These are phyloP conservation scores for Umbellularia californica DNA, from an alignment of 164 flowering plant genomes.

Conservation along the genomic window DNA sequence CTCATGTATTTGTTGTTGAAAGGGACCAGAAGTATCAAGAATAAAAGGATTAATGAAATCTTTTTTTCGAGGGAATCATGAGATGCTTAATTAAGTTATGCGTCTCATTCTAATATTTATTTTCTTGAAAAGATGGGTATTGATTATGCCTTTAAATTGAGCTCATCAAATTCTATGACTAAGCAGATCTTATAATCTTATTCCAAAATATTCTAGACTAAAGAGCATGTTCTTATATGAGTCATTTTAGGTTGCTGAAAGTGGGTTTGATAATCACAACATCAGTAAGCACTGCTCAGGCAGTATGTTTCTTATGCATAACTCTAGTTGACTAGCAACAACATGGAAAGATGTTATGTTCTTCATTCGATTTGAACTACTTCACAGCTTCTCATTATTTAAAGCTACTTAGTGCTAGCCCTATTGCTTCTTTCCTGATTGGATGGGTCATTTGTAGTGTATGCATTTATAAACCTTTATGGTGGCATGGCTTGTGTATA, in stretches of 20 bases:
- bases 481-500: too few relatives aligned
- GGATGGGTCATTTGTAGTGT: too few relatives aligned
- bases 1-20: not conserved
- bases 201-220: not conserved
- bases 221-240: not conserved
- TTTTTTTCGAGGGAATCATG: not conserved
- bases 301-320: not conserved
- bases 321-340: not conserved
- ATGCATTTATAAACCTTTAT: too few relatives aligned
- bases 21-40: not conserved
- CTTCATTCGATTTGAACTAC: not conserved
- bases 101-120: not conserved
- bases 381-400: not conserved
- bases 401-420: too few relatives aligned
- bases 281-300: not conserved
- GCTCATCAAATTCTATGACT: not conserved
- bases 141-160: not conserved
- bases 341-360: not conserved
- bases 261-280: not conserved
- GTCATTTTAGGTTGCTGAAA: not conserved
- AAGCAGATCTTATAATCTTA: not conserved
- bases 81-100: not conserved
- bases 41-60: not conserved
- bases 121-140: not conserved
- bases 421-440: too few relatives aligned